phyloP scores from a whole-genome alignment of 1,284 basidiomycete species.

The Termitomyces sp. region DNA sequence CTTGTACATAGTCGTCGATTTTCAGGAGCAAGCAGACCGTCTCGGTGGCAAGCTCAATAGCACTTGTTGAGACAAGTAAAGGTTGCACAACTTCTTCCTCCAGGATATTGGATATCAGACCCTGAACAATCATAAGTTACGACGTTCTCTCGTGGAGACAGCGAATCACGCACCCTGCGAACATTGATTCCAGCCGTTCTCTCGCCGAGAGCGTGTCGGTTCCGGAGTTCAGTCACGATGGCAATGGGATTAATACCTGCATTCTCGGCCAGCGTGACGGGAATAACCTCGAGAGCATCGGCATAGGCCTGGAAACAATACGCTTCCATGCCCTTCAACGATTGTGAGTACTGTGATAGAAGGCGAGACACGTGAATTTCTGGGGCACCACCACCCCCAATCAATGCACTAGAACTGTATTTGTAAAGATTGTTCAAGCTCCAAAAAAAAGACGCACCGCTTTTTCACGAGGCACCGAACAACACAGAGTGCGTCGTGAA shows the following conservation, averaged over 20 bases:
- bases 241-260: constrained; percentile 97
- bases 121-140: constrained; percentile 42
- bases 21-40: constrained; percentile 95
- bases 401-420: constrained; percentile 67
- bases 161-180: constrained; percentile 65
- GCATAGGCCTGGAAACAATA: constrained; percentile 99
- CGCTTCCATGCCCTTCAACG: constrained; percentile 96
- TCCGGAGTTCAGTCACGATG: constrained; percentile 96
- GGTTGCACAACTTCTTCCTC: constrained; percentile 99
- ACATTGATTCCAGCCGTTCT: constrained; percentile 97
- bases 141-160: neutral
- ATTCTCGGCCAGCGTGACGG: constrained; percentile 97
- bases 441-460: constrained; percentile 45
- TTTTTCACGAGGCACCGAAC: constrained; percentile 99
- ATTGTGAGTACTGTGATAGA: constrained; percentile 88
- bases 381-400: constrained; percentile 95
- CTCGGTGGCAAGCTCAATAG: constrained; percentile 93
- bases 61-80: constrained; percentile 91
- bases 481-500: constrained; percentile 98
- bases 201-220: constrained; percentile 94
- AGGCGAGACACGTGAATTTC: constrained; percentile 97
- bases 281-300: constrained; percentile 97
- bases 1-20: constrained; percentile 94
- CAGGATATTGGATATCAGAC: constrained; percentile 92
- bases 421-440: neutral